Evolutionary conservation across 805 yeast genomes (phyloP), one percentile per base, ranked within the genome.

Genomic region (Lipomyces orientalis): DNA sequence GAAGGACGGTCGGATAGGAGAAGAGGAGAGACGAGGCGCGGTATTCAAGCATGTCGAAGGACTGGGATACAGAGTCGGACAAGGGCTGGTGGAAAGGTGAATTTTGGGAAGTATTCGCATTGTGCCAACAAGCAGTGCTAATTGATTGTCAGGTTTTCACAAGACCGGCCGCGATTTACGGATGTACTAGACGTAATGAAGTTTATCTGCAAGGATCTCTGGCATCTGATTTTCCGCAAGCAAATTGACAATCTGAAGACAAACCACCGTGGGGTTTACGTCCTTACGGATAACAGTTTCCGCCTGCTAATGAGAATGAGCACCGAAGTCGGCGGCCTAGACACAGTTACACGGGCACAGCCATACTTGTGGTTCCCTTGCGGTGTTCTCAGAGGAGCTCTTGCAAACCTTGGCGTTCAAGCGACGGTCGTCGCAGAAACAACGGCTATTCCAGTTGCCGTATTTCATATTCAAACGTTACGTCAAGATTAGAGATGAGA

Each of bases 221-320:
- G 98, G 98, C 87, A 86, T 73, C 79, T 84, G 62, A 76, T 94
- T 35, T 92, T 87, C 79, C 86, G 88, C 51, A 94, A 93, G 78
- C 97, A 90, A 76, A 91, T 95, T 82, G 98, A 93, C 76, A 93
- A 92, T 73, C 82, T 95, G 66, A 85, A 97, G 69, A 95, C 99
- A 0, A 95, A 95, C 76, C 98, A 95, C 77, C 80, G 96, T 51
- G 89, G 95, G 6, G 90, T 93, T 0, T 91, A 87, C 77, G 94
- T 92, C 33, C 81, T 91, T 56, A 86, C 91, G 9, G 97, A 91
- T 76, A 86, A 84, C 76, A 80, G 80, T 63, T 89, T 88, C 79
- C 83, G 83, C 64, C 81, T 85, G 61, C 83, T 90, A 54, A 73
- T 79, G 46, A 80, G 84, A 59, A 84, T 89, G 83, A 74, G 80